These are phyloP conservation scores for Platanthera guangdongensis DNA, from an alignment of 106 monocot species.

Conservation along the genomic window DNA sequence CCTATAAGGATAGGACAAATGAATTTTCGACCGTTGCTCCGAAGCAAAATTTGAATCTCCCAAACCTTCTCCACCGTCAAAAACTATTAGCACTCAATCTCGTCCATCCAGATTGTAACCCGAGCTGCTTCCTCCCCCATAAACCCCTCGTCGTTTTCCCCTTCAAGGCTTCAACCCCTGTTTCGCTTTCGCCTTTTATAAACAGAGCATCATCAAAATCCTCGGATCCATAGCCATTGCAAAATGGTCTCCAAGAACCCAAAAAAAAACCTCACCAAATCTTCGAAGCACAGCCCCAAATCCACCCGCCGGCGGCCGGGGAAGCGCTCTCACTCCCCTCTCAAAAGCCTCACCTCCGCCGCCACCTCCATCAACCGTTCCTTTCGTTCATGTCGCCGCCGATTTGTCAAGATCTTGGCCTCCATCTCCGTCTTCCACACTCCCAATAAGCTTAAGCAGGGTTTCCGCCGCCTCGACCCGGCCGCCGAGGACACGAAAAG, in stretches of 20 bases:
- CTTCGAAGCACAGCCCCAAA: constrained; percentile 15
- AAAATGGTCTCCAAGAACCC: constrained; percentile 59
- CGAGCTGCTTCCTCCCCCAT: neutral
- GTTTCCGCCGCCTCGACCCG: constrained; percentile 46
- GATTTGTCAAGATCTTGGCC: constrained; percentile 51
- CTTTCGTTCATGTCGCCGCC: constrained; percentile 63
- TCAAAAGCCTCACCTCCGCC: constrained; percentile 25
- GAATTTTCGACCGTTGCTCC: constrained; percentile 26
- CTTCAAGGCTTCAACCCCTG: neutral
- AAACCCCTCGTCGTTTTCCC: neutral
- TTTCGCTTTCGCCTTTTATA: neutral
- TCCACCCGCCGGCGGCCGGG: constrained; percentile 1
- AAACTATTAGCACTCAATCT: neutral
- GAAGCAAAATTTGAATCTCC: constrained; percentile 18
- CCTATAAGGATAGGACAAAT: constrained; percentile 8
- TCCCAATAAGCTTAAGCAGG: constrained; percentile 19
- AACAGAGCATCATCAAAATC: neutral
- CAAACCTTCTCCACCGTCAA: constrained; percentile 16
- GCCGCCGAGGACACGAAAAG: neutral
- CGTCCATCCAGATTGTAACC: neutral
- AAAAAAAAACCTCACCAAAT: constrained; percentile 22
- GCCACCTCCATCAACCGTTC: constrained; percentile 52
- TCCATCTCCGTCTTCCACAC: constrained; percentile 23
- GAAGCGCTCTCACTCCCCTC: constrained; percentile 15
- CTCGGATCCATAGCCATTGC: neutral